A percentile compares a stretch with the other conserved stretches of the same genome.
Conservation (phyloP, 306 rosid genomes). For the Vigna angularis region DNA sequence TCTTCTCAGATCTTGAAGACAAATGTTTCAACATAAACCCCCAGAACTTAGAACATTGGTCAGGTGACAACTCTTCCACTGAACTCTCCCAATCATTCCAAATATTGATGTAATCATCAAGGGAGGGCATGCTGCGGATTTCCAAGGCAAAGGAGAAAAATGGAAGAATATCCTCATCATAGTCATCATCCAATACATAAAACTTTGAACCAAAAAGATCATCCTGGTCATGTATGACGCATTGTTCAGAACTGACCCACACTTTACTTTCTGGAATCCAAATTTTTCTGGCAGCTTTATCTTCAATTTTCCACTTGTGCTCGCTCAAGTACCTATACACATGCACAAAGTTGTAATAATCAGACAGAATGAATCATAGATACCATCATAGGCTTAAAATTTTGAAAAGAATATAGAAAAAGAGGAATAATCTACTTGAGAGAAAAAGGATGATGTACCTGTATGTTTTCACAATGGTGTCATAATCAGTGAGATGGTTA, state of each 20-base stretch:
- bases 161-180: constrained; percentile 40
- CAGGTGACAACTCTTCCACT: constrained; percentile 44
- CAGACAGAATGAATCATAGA: constrained; percentile 20
- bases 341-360: constrained; percentile 43
- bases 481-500: constrained; percentile 37
- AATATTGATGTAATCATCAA: constrained; percentile 63
- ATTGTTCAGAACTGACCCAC: constrained; percentile 58
- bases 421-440: neutral
- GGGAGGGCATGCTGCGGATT: constrained; percentile 53
- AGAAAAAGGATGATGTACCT: constrained; percentile 50
- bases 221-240: constrained; percentile 62
- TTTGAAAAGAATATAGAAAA: neutral
- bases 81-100: constrained; percentile 79
- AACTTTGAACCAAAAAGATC: constrained; percentile 62
- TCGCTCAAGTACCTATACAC: constrained; percentile 55
- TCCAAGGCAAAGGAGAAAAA: constrained; percentile 58
- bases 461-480: constrained; percentile 54
- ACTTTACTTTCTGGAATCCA: constrained; percentile 57
- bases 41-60: constrained; percentile 74
- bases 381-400: neutral
- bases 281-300: constrained; percentile 49
- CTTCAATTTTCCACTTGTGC: constrained; percentile 56
- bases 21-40: constrained; percentile 52
- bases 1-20: constrained; percentile 33
- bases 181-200: constrained; percentile 52